A percentile compares a stretch with the other conserved stretches of the same genome.
Conservation (phyloP, 75 land plant species). For the Sequoiadendron giganteum region DNA sequence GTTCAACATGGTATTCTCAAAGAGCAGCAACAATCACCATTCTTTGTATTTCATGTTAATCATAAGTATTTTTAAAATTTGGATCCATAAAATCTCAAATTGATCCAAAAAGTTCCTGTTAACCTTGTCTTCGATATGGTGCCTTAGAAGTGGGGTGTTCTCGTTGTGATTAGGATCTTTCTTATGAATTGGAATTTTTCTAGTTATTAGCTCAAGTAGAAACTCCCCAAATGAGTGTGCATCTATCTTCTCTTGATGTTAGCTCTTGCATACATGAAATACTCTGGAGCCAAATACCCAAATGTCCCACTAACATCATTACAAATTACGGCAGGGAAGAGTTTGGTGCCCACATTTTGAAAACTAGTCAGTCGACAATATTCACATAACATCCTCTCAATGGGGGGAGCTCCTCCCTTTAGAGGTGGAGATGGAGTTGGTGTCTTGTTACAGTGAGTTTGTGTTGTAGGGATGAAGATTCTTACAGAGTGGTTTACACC, state of each 20-base stretch:
- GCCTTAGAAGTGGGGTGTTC: constrained; percentile 7
- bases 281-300: constrained; percentile 68
- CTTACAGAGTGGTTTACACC: no score
- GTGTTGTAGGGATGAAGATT: no score
- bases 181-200: constrained; percentile 41
- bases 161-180: constrained; percentile 35
- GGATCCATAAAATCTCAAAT: constrained; percentile 34
- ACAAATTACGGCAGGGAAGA: no score
- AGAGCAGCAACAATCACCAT: constrained; percentile 36
- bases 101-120: background rate
- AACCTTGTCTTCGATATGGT: no score
- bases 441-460: no score
- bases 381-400: no score
- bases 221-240: constrained; percentile 61
- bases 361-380: no score
- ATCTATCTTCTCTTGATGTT: constrained; percentile 51
- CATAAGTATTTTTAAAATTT: constrained; percentile 22
- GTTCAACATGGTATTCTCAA: background rate
- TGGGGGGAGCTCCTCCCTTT: no score
- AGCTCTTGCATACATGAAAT: constrained; percentile 54
- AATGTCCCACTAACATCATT: constrained; percentile 65
- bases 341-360: no score
- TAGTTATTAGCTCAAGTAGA: constrained; percentile 50
- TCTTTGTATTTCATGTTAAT: constrained; percentile 31
- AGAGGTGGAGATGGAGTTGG: no score